Base-by-base conservation (phyloP, 2,329 filamentous ascomycete species). In the Diplodia sapinea region DNA sequence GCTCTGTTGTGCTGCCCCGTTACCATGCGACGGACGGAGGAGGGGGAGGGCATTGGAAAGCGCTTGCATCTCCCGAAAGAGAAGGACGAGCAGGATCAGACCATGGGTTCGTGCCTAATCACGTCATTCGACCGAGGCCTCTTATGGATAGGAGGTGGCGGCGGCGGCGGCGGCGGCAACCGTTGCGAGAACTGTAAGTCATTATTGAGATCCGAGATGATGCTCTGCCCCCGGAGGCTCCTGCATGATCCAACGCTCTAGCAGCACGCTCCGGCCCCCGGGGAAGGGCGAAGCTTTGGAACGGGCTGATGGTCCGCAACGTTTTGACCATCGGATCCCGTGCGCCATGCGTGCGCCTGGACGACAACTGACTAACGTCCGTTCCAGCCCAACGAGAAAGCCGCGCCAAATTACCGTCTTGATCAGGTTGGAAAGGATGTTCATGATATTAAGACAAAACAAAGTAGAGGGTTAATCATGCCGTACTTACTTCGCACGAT, bases 161-260 rank as follows among this genome's bases (percentile, higher is more conserved):
- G 43, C n/a, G 40, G 40, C 17, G 40, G 40, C 17, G 40, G 40
- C 43, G 43, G 43, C 43, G n/a, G 9, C 43, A 13, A 20, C 43
- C 43, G 43, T 20, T 47, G 33, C 17, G 56, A 26, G 23, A 47
- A n/a, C 9, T 59, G 38, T 59, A 59, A 26, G 56, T 31, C 56
- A 59, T 47, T 59, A 47, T 59, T 38, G 56, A 59, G 56, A 47
- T 59, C 36, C 36, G 23, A 29, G n/a, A n/a, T 36, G n/a, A 47
- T 9, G 56, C 56, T 26, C 29, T 23, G 38, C 38, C 56, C 56
- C 23, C 15, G 17, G 8, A n/a, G 17, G 31, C 38, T 59, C 56
- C 56, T 47, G 56, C 56, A 59, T 59, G 38, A 47, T 47, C 23
- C 9, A 59, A 29, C 38, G 56, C 36, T 23, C 36, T 33, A 43